Evolutionary conservation across 495 filamentous ascomycete genomes (phyloP).

Genomic region (Annulohypoxylon maeteangense): DNA sequence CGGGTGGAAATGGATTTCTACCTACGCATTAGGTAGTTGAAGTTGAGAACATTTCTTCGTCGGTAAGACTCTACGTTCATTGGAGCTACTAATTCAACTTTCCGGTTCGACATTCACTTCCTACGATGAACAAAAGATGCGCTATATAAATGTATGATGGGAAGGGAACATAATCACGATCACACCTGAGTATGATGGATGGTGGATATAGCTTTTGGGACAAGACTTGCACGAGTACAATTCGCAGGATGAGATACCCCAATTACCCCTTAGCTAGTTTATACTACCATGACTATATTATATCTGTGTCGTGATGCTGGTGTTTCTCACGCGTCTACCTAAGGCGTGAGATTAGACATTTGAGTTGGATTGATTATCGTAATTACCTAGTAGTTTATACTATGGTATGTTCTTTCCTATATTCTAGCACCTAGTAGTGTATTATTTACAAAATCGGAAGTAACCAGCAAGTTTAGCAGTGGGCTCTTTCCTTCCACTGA

Average conservation of each 20-base stretch:
- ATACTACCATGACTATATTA: background rate
- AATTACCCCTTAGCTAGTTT: conserved; percentile 17
- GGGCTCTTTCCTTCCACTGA: background rate
- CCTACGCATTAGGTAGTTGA: too few relatives aligned
- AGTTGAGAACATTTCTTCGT: conserved; percentile 4
- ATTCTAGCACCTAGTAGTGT: background rate
- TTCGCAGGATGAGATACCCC: conserved; percentile 35
- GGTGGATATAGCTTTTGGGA: background rate
- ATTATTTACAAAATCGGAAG: background rate
- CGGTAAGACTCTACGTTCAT: conserved; percentile 7
- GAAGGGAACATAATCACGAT: background rate
- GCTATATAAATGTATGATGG: background rate
- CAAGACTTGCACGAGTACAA: background rate
- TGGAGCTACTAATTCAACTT: conserved; percentile 15
- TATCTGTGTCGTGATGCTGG: background rate
- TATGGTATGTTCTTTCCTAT: background rate
- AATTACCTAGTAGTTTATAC: background rate
- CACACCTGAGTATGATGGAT: background rate
- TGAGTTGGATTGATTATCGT: background rate
- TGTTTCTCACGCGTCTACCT: background rate
- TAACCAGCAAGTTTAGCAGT: background rate
- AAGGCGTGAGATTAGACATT: background rate
- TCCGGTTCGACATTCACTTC: background rate
- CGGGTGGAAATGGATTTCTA: background rate
- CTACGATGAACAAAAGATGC: background rate